phyloP scores from a whole-genome alignment of 164 flowering plant genomes.

The Vitis amurensis region DNA sequence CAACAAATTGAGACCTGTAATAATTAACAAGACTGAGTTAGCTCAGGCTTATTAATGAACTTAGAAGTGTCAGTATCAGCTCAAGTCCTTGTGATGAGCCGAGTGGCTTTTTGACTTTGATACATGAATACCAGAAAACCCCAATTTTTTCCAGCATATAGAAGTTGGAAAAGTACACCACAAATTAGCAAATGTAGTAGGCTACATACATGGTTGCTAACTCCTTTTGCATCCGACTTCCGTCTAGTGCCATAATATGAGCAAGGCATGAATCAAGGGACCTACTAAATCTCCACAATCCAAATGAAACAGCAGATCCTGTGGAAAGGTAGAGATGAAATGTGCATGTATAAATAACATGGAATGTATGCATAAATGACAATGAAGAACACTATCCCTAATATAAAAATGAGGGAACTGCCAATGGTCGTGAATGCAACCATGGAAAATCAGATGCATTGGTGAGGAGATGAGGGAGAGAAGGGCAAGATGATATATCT shows the following conservation, averaged over 20 bases:
- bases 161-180: not conserved
- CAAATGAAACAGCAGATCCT: constrained; percentile 56
- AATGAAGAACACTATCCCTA: no score
- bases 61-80: not conserved
- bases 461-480: not conserved
- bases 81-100: not conserved
- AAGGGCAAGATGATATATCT: constrained; percentile 3
- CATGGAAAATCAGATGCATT: not conserved
- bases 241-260: constrained; percentile 58
- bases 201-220: constrained; percentile 59
- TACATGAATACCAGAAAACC: not conserved
- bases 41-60: not conserved
- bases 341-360: not conserved
- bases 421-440: no score
- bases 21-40: not conserved
- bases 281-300: constrained; percentile 43
- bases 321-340: constrained; percentile 3
- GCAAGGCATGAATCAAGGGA: constrained; percentile 51
- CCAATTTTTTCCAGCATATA: not conserved
- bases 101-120: not conserved
- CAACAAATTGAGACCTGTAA: not conserved
- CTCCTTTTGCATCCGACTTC: constrained; percentile 62
- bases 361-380: not conserved
- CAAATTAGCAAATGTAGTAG: constrained; percentile 1
- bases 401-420: not conserved